These are phyloP conservation scores for Podospora comata DNA, from an alignment of 495 filamentous ascomycete genomes.

Conservation along the genomic window DNA sequence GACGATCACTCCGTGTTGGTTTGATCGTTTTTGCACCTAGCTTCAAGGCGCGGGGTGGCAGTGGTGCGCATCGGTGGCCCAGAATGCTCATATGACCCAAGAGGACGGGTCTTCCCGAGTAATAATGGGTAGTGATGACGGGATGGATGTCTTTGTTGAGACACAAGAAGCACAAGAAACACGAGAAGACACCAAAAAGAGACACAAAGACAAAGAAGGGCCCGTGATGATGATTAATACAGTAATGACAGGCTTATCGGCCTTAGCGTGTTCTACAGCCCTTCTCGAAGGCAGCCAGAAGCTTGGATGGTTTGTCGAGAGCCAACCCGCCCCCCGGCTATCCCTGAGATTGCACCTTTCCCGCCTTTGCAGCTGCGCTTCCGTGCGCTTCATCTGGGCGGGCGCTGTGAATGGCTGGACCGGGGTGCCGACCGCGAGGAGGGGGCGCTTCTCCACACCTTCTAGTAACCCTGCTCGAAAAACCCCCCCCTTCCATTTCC, in stretches of 20 bases:
- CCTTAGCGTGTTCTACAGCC: conserved; percentile 33
- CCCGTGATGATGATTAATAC: background rate
- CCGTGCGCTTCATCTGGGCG: background rate
- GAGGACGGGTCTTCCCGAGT: background rate
- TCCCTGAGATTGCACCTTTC: conserved; percentile 31
- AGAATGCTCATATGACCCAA: background rate
- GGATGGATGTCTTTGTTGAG: background rate
- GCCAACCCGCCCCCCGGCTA: conserved; percentile 21
- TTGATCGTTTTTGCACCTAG: conserved; percentile 7
- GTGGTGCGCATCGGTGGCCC: background rate
- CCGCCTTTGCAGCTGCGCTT: conserved; percentile 27
- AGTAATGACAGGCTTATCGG: background rate
- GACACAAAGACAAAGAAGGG: background rate
- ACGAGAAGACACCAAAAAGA: too few species aligned
- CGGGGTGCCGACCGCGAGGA: conserved; percentile 8
- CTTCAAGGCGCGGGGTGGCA: background rate
- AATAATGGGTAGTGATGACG: background rate
- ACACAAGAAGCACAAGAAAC: too few species aligned
- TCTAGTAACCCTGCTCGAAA: conserved; percentile 18
- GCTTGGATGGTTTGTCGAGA: conserved; percentile 20
- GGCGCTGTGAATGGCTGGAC: conserved; percentile 21
- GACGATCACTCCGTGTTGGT: conserved; percentile 11
- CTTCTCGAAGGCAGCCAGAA: conserved; percentile 39
- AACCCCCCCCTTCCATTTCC: conserved; percentile 16
- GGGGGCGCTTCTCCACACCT: conserved; percentile 21